phyloP scores from a whole-genome alignment of 768 basidiomycete species.

The Russula virescens region DNA sequence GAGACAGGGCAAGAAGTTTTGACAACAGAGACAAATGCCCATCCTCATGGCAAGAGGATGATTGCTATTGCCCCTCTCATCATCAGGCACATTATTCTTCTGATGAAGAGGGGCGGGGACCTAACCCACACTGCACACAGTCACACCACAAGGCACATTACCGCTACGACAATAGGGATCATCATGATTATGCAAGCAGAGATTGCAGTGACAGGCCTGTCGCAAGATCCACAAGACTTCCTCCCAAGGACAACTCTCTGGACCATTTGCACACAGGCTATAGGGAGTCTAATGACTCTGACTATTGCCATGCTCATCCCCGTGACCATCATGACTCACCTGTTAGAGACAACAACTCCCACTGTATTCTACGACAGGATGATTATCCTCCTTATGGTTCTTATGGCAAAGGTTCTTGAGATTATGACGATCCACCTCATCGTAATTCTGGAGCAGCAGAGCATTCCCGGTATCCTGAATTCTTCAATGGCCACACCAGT shows the following conservation, averaged over 20 bases:
- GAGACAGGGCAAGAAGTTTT: constrained; percentile 13
- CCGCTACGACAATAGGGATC: constrained; percentile 13
- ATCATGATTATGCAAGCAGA: constrained; percentile 3
- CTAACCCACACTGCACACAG: not conserved
- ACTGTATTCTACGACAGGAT: constrained; percentile 15
- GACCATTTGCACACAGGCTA: constrained; percentile 11
- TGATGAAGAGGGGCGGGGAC: constrained; percentile 18
- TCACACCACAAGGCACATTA: constrained; percentile 6
- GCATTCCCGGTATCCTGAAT: constrained; percentile 14
- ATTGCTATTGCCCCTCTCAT: constrained; percentile 12
- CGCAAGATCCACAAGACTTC: constrained; percentile 2
- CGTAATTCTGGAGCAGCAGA: constrained; percentile 7
- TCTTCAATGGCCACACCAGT: constrained; percentile 7
- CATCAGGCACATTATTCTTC: constrained; percentile 4
- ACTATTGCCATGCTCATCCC: constrained; percentile 5
- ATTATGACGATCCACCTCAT: constrained; percentile 14
- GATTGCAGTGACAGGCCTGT: constrained; percentile 4
- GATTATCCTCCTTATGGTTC: constrained; percentile 19
- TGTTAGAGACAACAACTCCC: constrained; percentile 17
- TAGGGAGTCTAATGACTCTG: constrained; percentile 12
- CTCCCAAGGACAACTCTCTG: constrained; percentile 9
- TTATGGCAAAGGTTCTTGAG: constrained; percentile 17
- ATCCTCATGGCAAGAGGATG: constrained; percentile 13
- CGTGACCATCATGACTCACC: constrained; percentile 20
- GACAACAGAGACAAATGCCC: constrained; percentile 13